phyloP scores from a whole-genome alignment of 345 rosid species.

The Garcia nutans region DNA sequence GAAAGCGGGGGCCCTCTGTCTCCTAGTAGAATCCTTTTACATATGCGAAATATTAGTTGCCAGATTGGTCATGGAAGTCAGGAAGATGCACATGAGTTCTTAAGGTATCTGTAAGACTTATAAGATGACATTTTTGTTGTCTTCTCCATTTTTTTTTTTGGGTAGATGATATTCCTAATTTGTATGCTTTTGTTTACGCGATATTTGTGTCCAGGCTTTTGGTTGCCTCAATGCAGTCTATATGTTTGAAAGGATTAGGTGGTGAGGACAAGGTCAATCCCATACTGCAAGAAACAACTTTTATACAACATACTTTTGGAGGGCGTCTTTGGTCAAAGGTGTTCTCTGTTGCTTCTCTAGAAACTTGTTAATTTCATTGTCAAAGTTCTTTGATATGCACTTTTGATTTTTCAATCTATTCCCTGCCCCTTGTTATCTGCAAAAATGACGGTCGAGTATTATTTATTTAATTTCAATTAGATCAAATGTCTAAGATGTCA shows the following conservation, averaged over 20 bases:
- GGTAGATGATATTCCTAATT: background rate
- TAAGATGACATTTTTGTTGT: slow-evolving; percentile 2
- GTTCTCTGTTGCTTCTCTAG: slow-evolving; percentile 10
- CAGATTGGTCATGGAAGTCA: slow-evolving; percentile 85
- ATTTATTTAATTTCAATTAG: slow-evolving; percentile 24
- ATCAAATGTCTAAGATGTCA: slow-evolving; percentile 74
- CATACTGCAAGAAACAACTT: slow-evolving; percentile 75
- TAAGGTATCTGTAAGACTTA: slow-evolving; percentile 49
- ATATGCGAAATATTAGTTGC: slow-evolving; percentile 59
- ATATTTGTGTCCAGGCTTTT: slow-evolving; percentile 51
- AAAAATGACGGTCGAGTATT: too few species aligned
- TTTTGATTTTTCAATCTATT: slow-evolving; percentile 8
- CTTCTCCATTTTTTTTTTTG: background rate
- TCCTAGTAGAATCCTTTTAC: slow-evolving; percentile 61
- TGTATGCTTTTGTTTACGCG: background rate
- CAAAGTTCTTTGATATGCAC: slow-evolving; percentile 3
- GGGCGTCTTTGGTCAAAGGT: slow-evolving; percentile 79
- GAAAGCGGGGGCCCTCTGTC: slow-evolving; percentile 72
- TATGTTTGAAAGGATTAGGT: slow-evolving; percentile 75
- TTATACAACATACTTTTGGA: slow-evolving; percentile 78
- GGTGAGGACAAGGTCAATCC: slow-evolving; percentile 73
- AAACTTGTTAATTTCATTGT: background rate
- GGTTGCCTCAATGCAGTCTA: slow-evolving; percentile 78
- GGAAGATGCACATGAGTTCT: slow-evolving; percentile 90
- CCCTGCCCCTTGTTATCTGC: background rate